A percentile compares a stretch with the other conserved stretches of the same genome.
phyloP scores from a whole-genome alignment of 2,329 filamentous ascomycete species.

The Elsinoe arachidis region DNA sequence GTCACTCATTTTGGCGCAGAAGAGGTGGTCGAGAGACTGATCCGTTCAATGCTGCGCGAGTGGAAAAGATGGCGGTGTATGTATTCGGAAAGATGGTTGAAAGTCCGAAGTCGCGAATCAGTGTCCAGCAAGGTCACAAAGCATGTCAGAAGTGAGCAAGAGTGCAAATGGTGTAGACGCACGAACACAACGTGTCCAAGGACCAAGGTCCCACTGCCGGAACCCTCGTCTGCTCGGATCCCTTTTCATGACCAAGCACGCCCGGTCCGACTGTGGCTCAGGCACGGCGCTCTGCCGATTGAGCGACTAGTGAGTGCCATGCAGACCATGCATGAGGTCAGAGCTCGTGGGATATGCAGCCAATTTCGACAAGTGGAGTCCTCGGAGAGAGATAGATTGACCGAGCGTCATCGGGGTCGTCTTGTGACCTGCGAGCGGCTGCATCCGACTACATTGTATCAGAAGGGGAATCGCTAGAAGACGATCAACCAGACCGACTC shows the following conservation, averaged over 20 bases:
- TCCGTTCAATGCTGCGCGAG: too few relatives aligned
- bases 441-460: neutral
- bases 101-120: neutral
- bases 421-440: neutral
- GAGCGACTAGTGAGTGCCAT: slow-evolving; percentile 3
- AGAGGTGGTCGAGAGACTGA: neutral
- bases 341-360: slow-evolving; percentile 2
- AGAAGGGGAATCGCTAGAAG: neutral
- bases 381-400: neutral
- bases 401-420: neutral
- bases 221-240: slow-evolving; percentile 5
- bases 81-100: neutral
- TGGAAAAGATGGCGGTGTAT: neutral
- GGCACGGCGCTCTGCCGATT: slow-evolving; percentile 3
- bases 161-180: neutral
- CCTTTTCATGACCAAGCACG: slow-evolving; percentile 2
- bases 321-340: slow-evolving; percentile 8
- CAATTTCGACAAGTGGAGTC: slow-evolving; percentile 3
- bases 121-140: neutral
- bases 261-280: neutral
- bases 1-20: slow-evolving; percentile 14
- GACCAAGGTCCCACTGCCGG: neutral
- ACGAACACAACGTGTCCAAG: too few relatives aligned
- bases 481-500: neutral
- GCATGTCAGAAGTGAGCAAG: neutral